These are phyloP conservation scores for Kwoniella shandongensis DNA, from an alignment of 768 basidiomycete genomes.

Conservation along the genomic window DNA sequence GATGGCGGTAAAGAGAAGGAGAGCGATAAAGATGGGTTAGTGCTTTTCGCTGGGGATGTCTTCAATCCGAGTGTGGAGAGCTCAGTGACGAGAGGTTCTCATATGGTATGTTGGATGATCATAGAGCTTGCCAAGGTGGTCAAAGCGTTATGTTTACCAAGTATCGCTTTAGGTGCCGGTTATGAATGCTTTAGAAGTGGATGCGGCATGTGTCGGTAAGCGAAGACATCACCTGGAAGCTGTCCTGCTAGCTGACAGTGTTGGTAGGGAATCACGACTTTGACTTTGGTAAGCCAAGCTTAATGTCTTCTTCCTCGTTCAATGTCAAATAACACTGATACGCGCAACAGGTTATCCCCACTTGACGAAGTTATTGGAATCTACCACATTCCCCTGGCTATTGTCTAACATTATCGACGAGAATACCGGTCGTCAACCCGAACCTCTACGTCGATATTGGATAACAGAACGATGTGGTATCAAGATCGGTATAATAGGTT, in stretches of 20 bases:
- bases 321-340: not conserved
- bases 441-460: conserved; percentile 62
- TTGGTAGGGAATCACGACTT: conserved; percentile 83
- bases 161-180: conserved; percentile 67
- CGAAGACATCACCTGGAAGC: conserved; percentile 7
- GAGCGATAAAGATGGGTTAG: conserved; percentile 67
- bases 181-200: conserved; percentile 75
- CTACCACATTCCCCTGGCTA: conserved; percentile 83
- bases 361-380: conserved; percentile 61
- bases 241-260: not conserved
- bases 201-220: conserved; percentile 76
- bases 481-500: conserved; percentile 76
- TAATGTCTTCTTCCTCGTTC: not conserved
- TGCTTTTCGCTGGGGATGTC: conserved; percentile 84
- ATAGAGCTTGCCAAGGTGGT: not conserved
- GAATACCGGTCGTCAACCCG: conserved; percentile 65
- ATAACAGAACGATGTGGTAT: conserved; percentile 70
- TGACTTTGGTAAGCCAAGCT: conserved; percentile 57
- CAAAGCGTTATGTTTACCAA: not conserved
- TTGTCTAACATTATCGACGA: conserved; percentile 74
- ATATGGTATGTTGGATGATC: conserved; percentile 65
- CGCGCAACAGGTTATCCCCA: conserved; percentile 49
- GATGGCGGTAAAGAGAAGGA: conserved; percentile 43
- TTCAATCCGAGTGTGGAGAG: conserved; percentile 86
- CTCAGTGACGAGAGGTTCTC: conserved; percentile 81